These are phyloP conservation scores for Grigorovia yakushimaensis DNA, from an alignment of 805 yeast genomes.

Conservation along the genomic window DNA sequence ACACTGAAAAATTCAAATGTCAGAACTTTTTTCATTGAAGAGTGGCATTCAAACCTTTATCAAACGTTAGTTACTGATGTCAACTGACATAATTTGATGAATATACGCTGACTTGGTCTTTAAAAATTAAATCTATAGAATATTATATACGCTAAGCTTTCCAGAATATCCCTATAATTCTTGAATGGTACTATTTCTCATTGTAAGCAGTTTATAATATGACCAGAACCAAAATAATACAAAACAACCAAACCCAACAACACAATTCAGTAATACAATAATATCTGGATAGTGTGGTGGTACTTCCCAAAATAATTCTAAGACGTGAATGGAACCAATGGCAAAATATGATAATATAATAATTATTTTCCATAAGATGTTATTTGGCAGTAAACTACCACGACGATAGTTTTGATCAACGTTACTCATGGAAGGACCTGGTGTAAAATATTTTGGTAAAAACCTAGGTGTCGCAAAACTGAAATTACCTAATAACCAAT, in stretches of 20 bases:
- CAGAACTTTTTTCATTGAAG: too few species aligned
- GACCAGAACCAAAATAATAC: slow-evolving; percentile 75
- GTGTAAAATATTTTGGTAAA: slow-evolving; percentile 33
- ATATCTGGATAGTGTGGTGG: slow-evolving; percentile 68
- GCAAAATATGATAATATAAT: slow-evolving; percentile 45
- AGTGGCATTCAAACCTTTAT: too few species aligned
- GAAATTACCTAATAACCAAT: slow-evolving; percentile 69
- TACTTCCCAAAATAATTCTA: slow-evolving; percentile 43
- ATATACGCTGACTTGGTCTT: too few species aligned
- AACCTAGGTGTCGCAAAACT: slow-evolving; percentile 41
- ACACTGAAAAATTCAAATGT: not conserved
- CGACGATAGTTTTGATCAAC: slow-evolving; percentile 27
- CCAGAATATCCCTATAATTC: slow-evolving; percentile 9
- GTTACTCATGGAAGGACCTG: slow-evolving; percentile 35
- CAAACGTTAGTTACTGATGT: too few species aligned
- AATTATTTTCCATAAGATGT: slow-evolving; percentile 39
- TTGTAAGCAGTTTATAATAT: slow-evolving; percentile 40
- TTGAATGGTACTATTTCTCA: slow-evolving; percentile 22
- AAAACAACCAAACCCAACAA: slow-evolving; percentile 70
- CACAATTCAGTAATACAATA: slow-evolving; percentile 70
- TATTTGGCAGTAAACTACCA: slow-evolving; percentile 39
- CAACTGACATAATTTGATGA: too few species aligned
- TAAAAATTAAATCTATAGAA: too few species aligned
- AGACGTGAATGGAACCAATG: slow-evolving; percentile 40
- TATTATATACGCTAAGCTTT: not conserved